A percentile compares a stretch with the other conserved stretches of the same genome.
Conservation (phyloP, 345 rosid genomes). For the Camelina laxa region DNA sequence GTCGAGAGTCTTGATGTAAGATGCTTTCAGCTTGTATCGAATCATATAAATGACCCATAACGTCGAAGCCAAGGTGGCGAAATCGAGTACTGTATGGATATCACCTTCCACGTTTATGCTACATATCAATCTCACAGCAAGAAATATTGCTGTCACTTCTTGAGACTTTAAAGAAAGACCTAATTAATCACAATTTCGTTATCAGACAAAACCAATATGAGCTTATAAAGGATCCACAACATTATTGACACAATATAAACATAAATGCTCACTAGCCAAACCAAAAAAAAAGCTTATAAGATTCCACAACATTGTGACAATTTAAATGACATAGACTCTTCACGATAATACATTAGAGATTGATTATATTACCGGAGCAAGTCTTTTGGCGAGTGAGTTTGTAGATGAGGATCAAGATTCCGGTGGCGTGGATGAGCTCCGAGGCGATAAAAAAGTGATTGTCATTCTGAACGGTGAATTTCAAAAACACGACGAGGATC, state of each 20-base stretch:
- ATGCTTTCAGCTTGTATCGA: slow-evolving; percentile 67
- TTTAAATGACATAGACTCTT: background rate
- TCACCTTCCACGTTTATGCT: slow-evolving; percentile 57
- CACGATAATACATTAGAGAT: background rate
- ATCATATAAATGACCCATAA: slow-evolving; percentile 79
- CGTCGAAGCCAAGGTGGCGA: slow-evolving; percentile 60
- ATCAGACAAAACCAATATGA: slow-evolving; percentile 20
- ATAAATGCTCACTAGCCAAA: background rate
- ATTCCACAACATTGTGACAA: background rate
- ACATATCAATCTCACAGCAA: slow-evolving; percentile 58
- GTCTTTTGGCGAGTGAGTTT: slow-evolving; percentile 67
- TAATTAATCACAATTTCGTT: slow-evolving; percentile 43
- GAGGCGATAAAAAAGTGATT: slow-evolving; percentile 65
- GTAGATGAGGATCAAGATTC: slow-evolving; percentile 64
- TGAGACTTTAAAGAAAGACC: slow-evolving; percentile 85
- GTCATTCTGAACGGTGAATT: slow-evolving; percentile 41
- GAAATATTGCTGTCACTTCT: slow-evolving; percentile 71
- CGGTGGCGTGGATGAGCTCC: slow-evolving; percentile 66
- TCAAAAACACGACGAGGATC: slow-evolving; percentile 49
- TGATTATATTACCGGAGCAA: slow-evolving; percentile 57
- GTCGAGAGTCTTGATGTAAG: slow-evolving; percentile 70
- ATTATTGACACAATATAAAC: background rate
- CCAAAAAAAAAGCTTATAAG: too few relatives aligned
- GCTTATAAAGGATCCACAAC: background rate
- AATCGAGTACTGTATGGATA: slow-evolving; percentile 70